Base-by-base conservation (phyloP, 495 filamentous ascomycete genomes). In the Trichoderma orchidacearum region DNA sequence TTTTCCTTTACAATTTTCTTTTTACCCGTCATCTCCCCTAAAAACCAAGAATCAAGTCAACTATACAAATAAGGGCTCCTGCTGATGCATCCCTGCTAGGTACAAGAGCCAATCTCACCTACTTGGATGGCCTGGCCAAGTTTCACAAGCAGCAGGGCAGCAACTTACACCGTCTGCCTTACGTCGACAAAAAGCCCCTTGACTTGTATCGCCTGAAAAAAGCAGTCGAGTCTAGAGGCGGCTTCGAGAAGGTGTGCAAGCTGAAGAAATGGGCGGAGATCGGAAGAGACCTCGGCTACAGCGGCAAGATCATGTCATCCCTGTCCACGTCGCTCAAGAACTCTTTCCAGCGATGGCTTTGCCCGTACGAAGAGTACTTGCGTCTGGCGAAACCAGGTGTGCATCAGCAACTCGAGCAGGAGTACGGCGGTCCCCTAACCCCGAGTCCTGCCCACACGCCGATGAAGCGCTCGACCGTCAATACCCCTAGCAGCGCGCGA, bases 281-380 rank as follows among this genome's bases (percentile, higher is more conserved):
- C 59, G 93, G 93, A 31, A 85, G 93, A 65, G 92, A 96, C 68
- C 73, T 99, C 18, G 93, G 93, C 54, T 99, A 99, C 71, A 96
- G 93, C 65, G 93, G 93, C 65, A 99, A 99, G 72, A 99, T 99
- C 61, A 99, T 99, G 93, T 97, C 94, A 0, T 97, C 94, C n/a
- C 71, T 99, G 38, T 99, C 93, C 11, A 99, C 93, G 1, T 97
- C 94, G 21, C 80, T 99, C 53, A 99, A 97, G 70, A 99, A 97
- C 64, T 97, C 94, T 5, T 99, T 93, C 63, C 89, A 95, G 65
- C 82, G 89, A 66, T 99, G 92, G 84, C 82, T 99, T 11, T 85
- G 89, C 64, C 93, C 93, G 0, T 99, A 96, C 65, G 93, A 99
- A 70, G 90, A 96, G 59, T 99, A 95, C 66, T 76, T 99, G 28